Evolutionary conservation across 2,329 filamentous ascomycete genomes (phyloP).

Genomic region (Monosporascus sp.): DNA sequence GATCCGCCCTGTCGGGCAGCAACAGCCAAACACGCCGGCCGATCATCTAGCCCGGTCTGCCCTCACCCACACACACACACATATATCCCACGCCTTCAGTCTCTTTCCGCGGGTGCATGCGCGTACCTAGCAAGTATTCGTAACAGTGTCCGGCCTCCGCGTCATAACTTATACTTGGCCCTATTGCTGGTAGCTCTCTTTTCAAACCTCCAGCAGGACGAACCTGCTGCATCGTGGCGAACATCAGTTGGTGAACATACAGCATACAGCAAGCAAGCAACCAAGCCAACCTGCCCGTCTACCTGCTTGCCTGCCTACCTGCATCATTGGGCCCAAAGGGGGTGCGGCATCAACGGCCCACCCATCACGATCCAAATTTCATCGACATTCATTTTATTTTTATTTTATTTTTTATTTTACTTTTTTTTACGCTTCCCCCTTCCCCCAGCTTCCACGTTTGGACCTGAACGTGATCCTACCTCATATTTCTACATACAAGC

Average conservation of each 20-base stretch:
- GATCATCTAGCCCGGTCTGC: not conserved
- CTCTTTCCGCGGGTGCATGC: not conserved
- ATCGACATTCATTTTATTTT: not conserved
- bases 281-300: too few relatives aligned
- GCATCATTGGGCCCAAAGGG: not conserved
- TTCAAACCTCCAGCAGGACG: too few relatives aligned
- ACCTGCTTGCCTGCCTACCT: not conserved
- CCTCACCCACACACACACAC: not conserved
- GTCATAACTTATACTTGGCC: not conserved
- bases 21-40: not conserved
- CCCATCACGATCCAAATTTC: not conserved
- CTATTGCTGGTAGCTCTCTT: too few relatives aligned
- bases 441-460: not conserved
- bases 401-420: not conserved
- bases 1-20: not conserved
- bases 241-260: not conserved
- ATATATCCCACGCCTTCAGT: not conserved
- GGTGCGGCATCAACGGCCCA: slow-evolving; percentile 1
- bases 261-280: not conserved
- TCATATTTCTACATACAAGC: too few relatives aligned
- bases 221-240: not conserved
- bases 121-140: not conserved
- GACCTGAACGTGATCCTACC: not conserved
- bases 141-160: not conserved
- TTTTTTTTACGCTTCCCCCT: not conserved